Evolutionary conservation across 2,329 filamentous ascomycete genomes (phyloP), one percentile per base, ranked within the genome.

Genomic region (Coleophoma crateriformis): DNA sequence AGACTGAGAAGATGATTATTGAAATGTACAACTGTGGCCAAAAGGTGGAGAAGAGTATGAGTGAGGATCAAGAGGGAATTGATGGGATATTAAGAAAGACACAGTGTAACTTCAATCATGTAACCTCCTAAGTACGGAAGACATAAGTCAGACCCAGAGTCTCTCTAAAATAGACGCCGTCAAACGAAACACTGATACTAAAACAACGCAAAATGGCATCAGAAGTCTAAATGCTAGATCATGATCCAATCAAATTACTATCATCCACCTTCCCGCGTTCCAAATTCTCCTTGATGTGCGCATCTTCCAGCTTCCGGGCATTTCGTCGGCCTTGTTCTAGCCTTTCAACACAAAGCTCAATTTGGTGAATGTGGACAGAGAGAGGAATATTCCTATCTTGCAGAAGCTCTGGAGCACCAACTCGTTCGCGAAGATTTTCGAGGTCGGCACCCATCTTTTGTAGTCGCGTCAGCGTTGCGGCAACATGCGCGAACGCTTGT

Each of bases 301-400:
- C 78, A 39, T 81, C 74, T 69, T 87, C 82, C 14, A 79, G 67
- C 32, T 72, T 75, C 48, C 78, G 71, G 15, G 81, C 78, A 53
- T 79, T 77, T 39, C 77, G 74, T 51, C 87, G 74, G 43, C 84
- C 82, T 19, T 71, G 68, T 63, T 88, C 83, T 52, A 94, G 68
- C 54, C 88, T 74, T 65, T 90, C 85, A 1, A 91, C 81, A 0
- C 86, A 85, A 45, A 81, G 72, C 50, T 86, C 76, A 53, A 94
- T 90, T 49, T 82, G 84, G 57, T 89, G 82, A 38, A 94, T 83
- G 62, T 94, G 87, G 39, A 89, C 83, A 46, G 78, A 77, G 4
- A 94, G 70, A 3, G 87, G 86, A 10, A 89, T 73, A 27, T 73
- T 64, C 7, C 70, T 69, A 22, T 72, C 75, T 2, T 75, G 76